Conservation (phyloP, 108 stramenopile species). For the Skeletonema potamos region DNA sequence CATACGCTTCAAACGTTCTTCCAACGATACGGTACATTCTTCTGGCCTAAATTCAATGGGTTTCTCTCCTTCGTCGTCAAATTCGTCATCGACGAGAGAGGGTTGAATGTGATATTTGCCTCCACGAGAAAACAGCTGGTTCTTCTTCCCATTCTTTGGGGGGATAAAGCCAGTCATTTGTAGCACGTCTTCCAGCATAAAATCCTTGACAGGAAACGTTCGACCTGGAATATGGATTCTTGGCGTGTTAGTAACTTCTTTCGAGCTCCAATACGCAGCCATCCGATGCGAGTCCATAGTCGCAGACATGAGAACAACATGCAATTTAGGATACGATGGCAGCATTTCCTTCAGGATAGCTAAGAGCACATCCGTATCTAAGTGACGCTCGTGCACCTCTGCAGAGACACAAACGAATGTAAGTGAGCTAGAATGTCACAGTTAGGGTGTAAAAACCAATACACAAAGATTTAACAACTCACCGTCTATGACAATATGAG, state of each 20-base stretch:
- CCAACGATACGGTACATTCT: conserved; percentile 38
- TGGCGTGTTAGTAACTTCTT: conserved; percentile 50
- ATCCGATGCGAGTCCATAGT: conserved; percentile 94
- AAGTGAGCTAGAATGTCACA: conserved; percentile 46
- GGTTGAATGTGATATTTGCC: conserved; percentile 71
- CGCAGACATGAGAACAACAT: conserved; percentile 66
- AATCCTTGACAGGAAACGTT: conserved; percentile 90
- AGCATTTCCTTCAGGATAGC: conserved; percentile 49
- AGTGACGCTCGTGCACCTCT: conserved; percentile 1
- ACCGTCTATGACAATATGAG: conserved; percentile 93
- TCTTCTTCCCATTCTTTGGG: conserved; percentile 65
- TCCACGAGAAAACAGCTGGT: conserved; percentile 47
- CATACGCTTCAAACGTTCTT: conserved; percentile 72
- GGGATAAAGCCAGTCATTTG: conserved; percentile 77
- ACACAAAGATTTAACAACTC: conserved; percentile 4
- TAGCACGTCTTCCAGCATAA: conserved; percentile 88
- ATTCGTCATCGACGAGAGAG: conserved; percentile 54
- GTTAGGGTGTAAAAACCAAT: too few relatives aligned
- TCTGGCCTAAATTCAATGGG: background rate
- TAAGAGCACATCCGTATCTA: conserved; percentile 79
- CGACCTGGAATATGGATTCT: conserved; percentile 93
- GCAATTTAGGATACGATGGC: conserved; percentile 22
- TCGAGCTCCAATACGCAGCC: conserved; percentile 71
- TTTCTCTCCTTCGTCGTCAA: conserved; percentile 48
- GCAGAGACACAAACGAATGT: background rate